phyloP scores from a whole-genome alignment of 108 stramenopile species.

The Parmales sp. region DNA sequence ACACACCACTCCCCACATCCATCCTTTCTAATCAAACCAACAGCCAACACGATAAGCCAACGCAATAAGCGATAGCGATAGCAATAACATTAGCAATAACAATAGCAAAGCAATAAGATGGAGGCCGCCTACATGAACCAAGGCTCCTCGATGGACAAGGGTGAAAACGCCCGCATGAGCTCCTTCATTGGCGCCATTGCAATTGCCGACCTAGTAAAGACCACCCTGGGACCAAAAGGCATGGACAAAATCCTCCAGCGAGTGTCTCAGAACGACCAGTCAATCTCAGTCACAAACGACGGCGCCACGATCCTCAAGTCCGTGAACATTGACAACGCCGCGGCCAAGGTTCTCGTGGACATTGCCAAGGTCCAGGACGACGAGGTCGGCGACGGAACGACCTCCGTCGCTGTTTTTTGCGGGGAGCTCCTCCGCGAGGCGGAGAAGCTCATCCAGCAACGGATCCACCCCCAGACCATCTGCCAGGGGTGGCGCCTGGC shows the following conservation, averaged over 20 bases:
- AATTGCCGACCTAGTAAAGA: constrained; percentile 97
- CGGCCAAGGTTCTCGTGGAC: constrained; percentile 97
- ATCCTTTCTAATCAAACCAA: too few species aligned
- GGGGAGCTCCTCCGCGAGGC: constrained; percentile 96
- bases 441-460: constrained; percentile 81
- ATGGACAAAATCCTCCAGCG: constrained; percentile 95
- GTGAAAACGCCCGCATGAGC: constrained; percentile 95
- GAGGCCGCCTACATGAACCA: constrained; percentile 4
- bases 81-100: too few species aligned
- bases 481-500: constrained; percentile 94
- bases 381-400: constrained; percentile 96
- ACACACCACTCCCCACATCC: too few species aligned
- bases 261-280: constrained; percentile 68
- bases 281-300: constrained; percentile 73
- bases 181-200: constrained; percentile 99
- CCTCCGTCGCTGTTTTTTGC: constrained; percentile 83
- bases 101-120: background rate
- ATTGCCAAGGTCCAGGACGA: constrained; percentile 92
- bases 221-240: constrained; percentile 99
- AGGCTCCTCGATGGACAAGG: constrained; percentile 22
- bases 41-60: too few species aligned
- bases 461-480: constrained; percentile 97
- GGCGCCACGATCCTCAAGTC: constrained; percentile 89
- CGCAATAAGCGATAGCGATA: too few species aligned
- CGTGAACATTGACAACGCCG: constrained; percentile 91